phyloP scores from a whole-genome alignment of 1,284 basidiomycete genomes.

The Farysia itapuensis region DNA sequence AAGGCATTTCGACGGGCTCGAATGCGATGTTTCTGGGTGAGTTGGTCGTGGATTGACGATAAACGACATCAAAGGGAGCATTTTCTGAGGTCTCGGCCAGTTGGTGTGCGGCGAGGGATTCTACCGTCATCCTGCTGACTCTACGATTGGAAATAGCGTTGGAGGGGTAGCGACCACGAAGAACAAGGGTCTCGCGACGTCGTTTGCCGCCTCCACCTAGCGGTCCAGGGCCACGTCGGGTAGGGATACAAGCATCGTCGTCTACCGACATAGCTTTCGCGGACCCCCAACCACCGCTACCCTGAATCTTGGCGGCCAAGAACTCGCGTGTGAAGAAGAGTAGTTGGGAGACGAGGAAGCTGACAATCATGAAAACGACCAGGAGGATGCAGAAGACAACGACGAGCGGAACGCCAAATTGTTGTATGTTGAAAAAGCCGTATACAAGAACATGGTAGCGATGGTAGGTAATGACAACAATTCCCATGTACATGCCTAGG shows the following conservation, averaged over 20 bases:
- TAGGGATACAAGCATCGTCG: slow-evolving; percentile 40
- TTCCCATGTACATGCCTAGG: slow-evolving; percentile 67
- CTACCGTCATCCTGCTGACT: slow-evolving; percentile 13
- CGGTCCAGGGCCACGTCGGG: slow-evolving; percentile 35
- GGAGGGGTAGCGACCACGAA: slow-evolving; percentile 17
- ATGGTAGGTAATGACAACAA: slow-evolving; percentile 56
- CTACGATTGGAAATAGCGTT: slow-evolving; percentile 10
- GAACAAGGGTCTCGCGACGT: slow-evolving; percentile 6
- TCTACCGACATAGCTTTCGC: slow-evolving; percentile 24
- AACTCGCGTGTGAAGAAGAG: slow-evolving; percentile 33
- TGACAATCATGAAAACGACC: slow-evolving; percentile 18
- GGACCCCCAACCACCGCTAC: slow-evolving; percentile 29
- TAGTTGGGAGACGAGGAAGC: slow-evolving; percentile 33
- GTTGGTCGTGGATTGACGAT: too few relatives aligned
- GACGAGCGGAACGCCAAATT: slow-evolving; percentile 25
- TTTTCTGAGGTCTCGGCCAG: too few relatives aligned
- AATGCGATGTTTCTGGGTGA: too few relatives aligned
- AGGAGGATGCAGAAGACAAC: slow-evolving; percentile 24
- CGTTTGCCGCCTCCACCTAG: slow-evolving; percentile 35
- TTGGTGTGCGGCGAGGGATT: background rate
- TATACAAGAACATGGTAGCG: slow-evolving; percentile 27
- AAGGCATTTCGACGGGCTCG: background rate
- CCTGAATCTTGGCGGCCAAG: slow-evolving; percentile 20
- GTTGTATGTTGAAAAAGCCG: slow-evolving; percentile 36
- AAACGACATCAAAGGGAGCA: too few relatives aligned